phyloP scores from a whole-genome alignment of 2,329 filamentous ascomycete species.

The Colletotrichum sojae region DNA sequence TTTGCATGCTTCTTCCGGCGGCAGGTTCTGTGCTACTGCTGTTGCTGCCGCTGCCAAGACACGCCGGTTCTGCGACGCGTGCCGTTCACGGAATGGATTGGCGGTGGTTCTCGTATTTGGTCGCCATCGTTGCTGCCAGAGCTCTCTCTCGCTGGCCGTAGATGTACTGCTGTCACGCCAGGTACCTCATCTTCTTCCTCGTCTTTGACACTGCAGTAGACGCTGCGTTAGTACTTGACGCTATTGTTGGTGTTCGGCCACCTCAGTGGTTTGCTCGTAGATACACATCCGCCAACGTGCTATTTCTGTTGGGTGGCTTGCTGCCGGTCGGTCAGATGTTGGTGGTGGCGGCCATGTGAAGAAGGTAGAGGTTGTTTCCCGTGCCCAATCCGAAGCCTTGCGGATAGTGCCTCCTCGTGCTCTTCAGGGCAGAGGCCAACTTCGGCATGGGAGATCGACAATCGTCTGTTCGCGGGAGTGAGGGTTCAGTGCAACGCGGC shows the following conservation, averaged over 20 bases:
- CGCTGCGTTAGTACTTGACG: slow-evolving; percentile 17
- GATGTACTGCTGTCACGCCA: no score
- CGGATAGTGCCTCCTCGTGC: slow-evolving; percentile 2
- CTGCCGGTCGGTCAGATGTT: not conserved
- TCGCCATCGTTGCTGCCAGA: not conserved
- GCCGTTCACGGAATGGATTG: slow-evolving; percentile 38
- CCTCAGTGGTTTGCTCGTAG: slow-evolving; percentile 10
- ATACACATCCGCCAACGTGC: slow-evolving; percentile 4
- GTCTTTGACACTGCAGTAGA: not conserved
- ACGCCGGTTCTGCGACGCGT: slow-evolving; percentile 26
- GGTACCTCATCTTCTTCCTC: not conserved
- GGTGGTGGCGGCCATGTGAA: slow-evolving; percentile 33
- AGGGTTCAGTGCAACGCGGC: slow-evolving; percentile 31
- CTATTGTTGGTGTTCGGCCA: not conserved
- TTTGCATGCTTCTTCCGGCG: no score
- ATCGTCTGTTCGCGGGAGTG: slow-evolving; percentile 32
- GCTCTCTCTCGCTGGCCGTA: no score
- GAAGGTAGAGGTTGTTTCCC: slow-evolving; percentile 5
- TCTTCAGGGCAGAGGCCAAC: not conserved
- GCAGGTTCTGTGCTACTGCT: not conserved
- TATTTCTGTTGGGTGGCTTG: slow-evolving; percentile 36
- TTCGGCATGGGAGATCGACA: not conserved
- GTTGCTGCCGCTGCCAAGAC: slow-evolving; percentile 27
- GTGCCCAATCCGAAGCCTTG: not conserved
- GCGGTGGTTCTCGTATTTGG: slow-evolving; percentile 32